These are phyloP conservation scores for Penicillium bovifimosum DNA, from an alignment of 495 filamentous ascomycete species.

Conservation along the genomic window DNA sequence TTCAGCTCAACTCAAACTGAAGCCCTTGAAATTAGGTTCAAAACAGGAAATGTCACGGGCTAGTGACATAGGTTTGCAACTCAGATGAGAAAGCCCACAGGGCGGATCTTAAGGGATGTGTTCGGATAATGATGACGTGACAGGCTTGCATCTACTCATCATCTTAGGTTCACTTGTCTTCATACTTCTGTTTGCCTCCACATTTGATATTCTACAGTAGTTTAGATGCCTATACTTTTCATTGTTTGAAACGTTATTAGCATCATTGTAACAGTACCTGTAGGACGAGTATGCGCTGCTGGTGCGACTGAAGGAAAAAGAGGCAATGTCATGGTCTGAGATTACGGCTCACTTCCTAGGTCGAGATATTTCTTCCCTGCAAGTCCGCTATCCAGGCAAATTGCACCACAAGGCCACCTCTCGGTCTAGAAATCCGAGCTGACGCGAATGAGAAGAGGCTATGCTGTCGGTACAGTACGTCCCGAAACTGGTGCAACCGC, in stretches of 20 bases:
- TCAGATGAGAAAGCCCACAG: too few relatives aligned
- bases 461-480: slow-evolving; percentile 1
- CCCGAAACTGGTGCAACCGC: not conserved
- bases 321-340: slow-evolving; percentile 9
- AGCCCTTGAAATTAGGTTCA: not conserved
- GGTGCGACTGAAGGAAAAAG: slow-evolving; percentile 13
- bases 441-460: slow-evolving; percentile 5
- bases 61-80: too few relatives aligned
- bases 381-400: slow-evolving; percentile 15
- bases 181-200: too few relatives aligned
- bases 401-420: slow-evolving; percentile 10
- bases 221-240: too few relatives aligned
- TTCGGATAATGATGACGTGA: too few relatives aligned
- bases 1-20: not conserved
- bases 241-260: too few relatives aligned
- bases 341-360: slow-evolving; percentile 11
- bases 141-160: too few relatives aligned
- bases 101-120: too few relatives aligned
- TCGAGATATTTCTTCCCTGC: slow-evolving; percentile 6
- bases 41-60: too few relatives aligned
- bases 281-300: slow-evolving; percentile 11
- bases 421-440: slow-evolving; percentile 6
- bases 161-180: too few relatives aligned
- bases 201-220: too few relatives aligned
- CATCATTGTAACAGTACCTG: too few relatives aligned